Conservation (phyloP, 768 basidiomycete species). For the Epithele typhae region DNA sequence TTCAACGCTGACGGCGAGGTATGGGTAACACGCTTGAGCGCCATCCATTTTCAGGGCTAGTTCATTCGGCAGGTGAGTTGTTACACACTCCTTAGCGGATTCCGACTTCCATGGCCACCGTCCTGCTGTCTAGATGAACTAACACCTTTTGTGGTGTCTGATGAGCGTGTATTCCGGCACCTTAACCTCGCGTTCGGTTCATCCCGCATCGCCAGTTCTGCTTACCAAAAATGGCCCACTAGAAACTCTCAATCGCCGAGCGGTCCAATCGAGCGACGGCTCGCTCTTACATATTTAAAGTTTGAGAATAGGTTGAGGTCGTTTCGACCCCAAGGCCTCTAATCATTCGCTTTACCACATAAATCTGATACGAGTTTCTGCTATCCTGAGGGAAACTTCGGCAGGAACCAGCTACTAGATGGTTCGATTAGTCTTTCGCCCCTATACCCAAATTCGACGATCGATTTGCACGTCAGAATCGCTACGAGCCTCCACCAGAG, state of each 20-base stretch:
- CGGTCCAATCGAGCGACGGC: conserved; percentile 47
- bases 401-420: conserved; percentile 92
- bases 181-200: conserved; percentile 73
- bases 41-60: conserved; percentile 91
- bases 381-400: conserved; percentile 83
- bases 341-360: conserved; percentile 84
- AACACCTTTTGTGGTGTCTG: conserved; percentile 84
- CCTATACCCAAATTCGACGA: conserved; percentile 94
- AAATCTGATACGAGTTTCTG: conserved; percentile 55
- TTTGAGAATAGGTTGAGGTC: conserved; percentile 83
- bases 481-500: conserved; percentile 94
- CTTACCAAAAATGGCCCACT: conserved; percentile 74
- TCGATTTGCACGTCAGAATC: conserved; percentile 96
- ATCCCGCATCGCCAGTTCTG: conserved; percentile 70
- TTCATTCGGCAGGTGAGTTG: conserved; percentile 89
- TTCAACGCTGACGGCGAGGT: conserved; percentile 74
- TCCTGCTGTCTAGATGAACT: conserved; percentile 87
- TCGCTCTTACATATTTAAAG: conserved; percentile 61
- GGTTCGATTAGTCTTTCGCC: conserved; percentile 93
- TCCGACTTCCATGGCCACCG: conserved; percentile 85
- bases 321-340: conserved; percentile 87
- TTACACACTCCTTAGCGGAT: conserved; percentile 85
- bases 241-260: conserved; percentile 60
- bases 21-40: conserved; percentile 84
- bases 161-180: conserved; percentile 79